Base-by-base conservation (phyloP, 2,329 filamentous ascomycete species). In the Pestalotiopsis sp. region DNA sequence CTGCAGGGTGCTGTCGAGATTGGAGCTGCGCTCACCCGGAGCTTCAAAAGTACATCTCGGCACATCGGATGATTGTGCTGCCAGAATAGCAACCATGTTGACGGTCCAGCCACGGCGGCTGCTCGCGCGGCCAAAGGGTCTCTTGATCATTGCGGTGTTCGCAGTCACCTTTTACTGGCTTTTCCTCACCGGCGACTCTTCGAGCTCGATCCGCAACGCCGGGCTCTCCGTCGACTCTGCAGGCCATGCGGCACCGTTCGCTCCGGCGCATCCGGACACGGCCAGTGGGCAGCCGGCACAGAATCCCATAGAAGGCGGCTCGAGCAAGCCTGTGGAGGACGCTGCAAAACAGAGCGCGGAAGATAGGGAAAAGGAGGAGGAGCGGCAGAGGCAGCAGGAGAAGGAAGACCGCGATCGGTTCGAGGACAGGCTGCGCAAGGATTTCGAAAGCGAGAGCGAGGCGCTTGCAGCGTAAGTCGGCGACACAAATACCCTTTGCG, bases 81-180 rank as follows among this genome's bases (percentile, higher is more conserved):
- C 45, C n/a, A 27, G 17, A 20, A 14, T n/a, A 58, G 14, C 25
- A 60, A 39, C 71, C 66, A 79, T 80, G 77, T 69, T 78, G 66
- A 75, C 77, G 41, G 74, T 77, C 36, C 74, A 76, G 69, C 76
- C 77, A 41, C 77, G 77, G 66, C 75, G 77, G 61, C 74, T 77
- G 71, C 76, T 82, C 67, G 77, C 82, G 60, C 78, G 83, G 69
- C 81, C 83, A 66, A 82, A 80, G 74, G 77, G 80, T 52, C 71
- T 86, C 38, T 71, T 85, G 11, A 71, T 85, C 45, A 74, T 84
- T 27, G 76, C 77, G 39, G 68, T 85, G 25, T 81, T 80, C 38
- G 74, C 80, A 45, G 71, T 82, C 23, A 78, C 80, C n/a, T 77
- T 83, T 41, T 86, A 85, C 72, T 83, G 81, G 73, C 71, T 85